These are phyloP conservation scores for Mycena chlorophos DNA, from an alignment of 768 basidiomycete species.

Conservation along the genomic window DNA sequence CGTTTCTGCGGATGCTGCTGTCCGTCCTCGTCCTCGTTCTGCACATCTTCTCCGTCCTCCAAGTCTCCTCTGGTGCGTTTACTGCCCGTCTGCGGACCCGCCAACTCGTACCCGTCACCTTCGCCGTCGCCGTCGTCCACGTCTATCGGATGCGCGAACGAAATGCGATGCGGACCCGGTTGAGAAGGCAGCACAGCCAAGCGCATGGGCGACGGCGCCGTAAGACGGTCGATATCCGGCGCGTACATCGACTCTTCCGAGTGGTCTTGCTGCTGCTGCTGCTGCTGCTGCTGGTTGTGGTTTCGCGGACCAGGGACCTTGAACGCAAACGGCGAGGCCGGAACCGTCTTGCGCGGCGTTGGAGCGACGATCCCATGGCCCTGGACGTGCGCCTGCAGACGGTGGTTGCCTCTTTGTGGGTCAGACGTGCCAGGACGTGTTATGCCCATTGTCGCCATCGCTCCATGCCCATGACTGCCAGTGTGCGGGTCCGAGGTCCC, in stretches of 20 bases:
- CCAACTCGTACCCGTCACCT: background rate
- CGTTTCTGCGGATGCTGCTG: background rate
- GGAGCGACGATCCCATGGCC: background rate
- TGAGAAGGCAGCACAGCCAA: background rate
- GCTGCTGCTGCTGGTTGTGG: too few relatives aligned
- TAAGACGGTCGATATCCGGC: background rate
- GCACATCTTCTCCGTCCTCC: background rate
- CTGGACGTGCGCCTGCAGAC: background rate
- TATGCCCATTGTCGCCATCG: background rate
- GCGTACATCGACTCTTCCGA: background rate
- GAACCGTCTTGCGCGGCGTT: background rate
- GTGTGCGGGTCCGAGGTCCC: background rate
- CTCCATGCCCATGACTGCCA: background rate
- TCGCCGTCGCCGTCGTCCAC: background rate
- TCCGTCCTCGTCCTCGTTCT: background rate
- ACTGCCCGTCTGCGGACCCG: background rate
- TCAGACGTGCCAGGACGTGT: background rate
- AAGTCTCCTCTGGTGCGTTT: background rate
- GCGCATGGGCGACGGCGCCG: background rate
- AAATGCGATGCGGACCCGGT: background rate
- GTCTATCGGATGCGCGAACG: background rate
- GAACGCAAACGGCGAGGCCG: background rate
- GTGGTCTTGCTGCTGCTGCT: too few relatives aligned
- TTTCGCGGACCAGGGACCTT: background rate
- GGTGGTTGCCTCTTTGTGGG: constrained; percentile 1